phyloP scores from a whole-genome alignment of 1,284 basidiomycete genomes.

The Heterobasidion parviporum region DNA sequence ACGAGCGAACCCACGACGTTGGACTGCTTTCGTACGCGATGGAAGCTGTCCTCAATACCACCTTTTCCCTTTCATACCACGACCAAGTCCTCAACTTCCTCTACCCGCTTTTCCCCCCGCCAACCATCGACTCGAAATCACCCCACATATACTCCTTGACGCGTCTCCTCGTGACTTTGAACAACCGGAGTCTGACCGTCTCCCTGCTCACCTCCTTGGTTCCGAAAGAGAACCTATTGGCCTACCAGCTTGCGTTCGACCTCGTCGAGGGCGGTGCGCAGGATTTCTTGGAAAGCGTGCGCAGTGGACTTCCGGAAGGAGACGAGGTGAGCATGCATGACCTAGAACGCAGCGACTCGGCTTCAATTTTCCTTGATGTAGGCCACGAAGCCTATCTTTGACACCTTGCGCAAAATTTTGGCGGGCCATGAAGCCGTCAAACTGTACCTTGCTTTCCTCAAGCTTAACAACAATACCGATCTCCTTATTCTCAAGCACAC shows the following conservation, averaged over 20 bases:
- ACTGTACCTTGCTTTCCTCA: slow-evolving; percentile 89
- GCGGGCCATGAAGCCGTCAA: slow-evolving; percentile 86
- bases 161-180: slow-evolving; percentile 82
- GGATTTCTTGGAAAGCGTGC: slow-evolving; percentile 78
- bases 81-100: slow-evolving; percentile 80
- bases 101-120: slow-evolving; percentile 74
- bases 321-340: slow-evolving; percentile 38
- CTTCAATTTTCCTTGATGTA: slow-evolving; percentile 19
- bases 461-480: slow-evolving; percentile 89
- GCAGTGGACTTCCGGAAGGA: slow-evolving; percentile 56
- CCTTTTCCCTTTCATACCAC: slow-evolving; percentile 75
- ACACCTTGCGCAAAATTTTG: slow-evolving; percentile 74
- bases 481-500: slow-evolving; percentile 86
- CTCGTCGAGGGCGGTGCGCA: slow-evolving; percentile 88
- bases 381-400: slow-evolving; percentile 55
- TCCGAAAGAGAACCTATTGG: slow-evolving; percentile 65
- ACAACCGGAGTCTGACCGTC: slow-evolving; percentile 67
- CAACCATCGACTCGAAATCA: slow-evolving; percentile 61
- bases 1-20: slow-evolving; percentile 64
- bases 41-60: slow-evolving; percentile 80
- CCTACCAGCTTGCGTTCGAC: slow-evolving; percentile 93
- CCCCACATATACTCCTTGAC: slow-evolving; percentile 72
- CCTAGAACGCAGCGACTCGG: slow-evolving; percentile 3
- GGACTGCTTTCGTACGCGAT: slow-evolving; percentile 83
- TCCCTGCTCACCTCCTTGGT: slow-evolving; percentile 66